These are phyloP conservation scores for Ganoderma meredithae DNA, from an alignment of 1,284 basidiomycete species.

Conservation along the genomic window DNA sequence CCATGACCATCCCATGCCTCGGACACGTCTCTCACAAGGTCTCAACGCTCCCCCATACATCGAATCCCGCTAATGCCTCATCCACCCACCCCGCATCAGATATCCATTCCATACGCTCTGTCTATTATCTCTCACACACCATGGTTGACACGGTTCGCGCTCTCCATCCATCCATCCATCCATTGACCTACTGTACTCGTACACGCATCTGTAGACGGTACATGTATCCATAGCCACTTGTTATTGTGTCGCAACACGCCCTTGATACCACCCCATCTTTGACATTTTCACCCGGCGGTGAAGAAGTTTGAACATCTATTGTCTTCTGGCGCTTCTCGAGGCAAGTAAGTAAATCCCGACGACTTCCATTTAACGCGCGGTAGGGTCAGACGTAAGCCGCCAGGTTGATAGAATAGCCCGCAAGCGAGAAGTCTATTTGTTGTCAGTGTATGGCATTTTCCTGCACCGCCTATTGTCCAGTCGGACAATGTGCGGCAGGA, in stretches of 20 bases:
- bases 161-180: slow-evolving; percentile 7
- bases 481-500: neutral
- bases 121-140: slow-evolving; percentile 17
- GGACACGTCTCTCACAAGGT: slow-evolving; percentile 7
- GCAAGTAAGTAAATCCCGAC: neutral
- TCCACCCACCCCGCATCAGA: slow-evolving; percentile 4
- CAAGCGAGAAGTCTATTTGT: neutral
- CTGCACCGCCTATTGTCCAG: neutral
- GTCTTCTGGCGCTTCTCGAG: neutral
- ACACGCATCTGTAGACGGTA: slow-evolving; percentile 31
- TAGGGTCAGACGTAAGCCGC: neutral
- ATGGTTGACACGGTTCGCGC: neutral
- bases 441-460: neutral
- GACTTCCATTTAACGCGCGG: neutral
- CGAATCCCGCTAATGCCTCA: slow-evolving; percentile 15
- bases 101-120: slow-evolving; percentile 1
- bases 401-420: neutral
- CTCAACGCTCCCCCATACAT: slow-evolving; percentile 13
- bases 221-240: slow-evolving; percentile 30
- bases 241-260: slow-evolving; percentile 30
- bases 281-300: neutral
- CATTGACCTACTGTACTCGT: slow-evolving; percentile 8
- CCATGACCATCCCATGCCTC: slow-evolving; percentile 11
- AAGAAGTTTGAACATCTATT: neutral
- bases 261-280: slow-evolving; percentile 16